A percentile compares a stretch with the other conserved stretches of the same genome.
Evolutionary conservation across 2,329 filamentous ascomycete genomes (phyloP).

Genomic region (Colletotrichum trifolii): DNA sequence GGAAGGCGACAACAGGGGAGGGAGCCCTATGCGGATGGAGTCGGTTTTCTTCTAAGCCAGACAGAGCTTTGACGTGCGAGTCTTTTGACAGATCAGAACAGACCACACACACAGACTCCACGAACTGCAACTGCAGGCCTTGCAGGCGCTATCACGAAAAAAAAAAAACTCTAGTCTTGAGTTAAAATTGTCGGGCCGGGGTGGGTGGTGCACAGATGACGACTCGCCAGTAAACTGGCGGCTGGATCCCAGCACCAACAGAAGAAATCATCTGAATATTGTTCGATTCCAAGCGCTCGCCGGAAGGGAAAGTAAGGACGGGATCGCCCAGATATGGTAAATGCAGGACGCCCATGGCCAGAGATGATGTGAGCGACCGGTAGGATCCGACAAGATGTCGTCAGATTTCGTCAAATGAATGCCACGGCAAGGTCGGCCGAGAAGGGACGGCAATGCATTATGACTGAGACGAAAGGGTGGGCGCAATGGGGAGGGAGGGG

Average conservation of each 20-base stretch:
- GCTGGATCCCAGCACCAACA: not conserved
- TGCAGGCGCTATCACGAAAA: not conserved
- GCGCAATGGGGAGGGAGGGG: constrained; percentile 6
- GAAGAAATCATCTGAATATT: not conserved
- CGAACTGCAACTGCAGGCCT: constrained; percentile 30
- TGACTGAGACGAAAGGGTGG: constrained; percentile 20
- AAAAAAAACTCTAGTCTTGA: not conserved
- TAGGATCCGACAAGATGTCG: constrained; percentile 7
- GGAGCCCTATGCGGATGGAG: not conserved
- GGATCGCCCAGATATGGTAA: constrained; percentile 3
- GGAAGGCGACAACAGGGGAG: constrained; percentile 10
- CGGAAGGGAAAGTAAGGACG: constrained; percentile 5
- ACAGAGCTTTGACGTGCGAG: constrained; percentile 12
- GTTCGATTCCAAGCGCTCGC: constrained; percentile 23
- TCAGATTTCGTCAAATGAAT: constrained; percentile 25
- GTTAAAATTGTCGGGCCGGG: constrained; percentile 4
- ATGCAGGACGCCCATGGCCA: constrained; percentile 2
- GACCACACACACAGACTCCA: constrained; percentile 10
- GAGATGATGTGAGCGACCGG: constrained; percentile 15
- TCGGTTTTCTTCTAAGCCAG: constrained; percentile 8
- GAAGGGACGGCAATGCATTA: constrained; percentile 13
- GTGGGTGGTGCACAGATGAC: not conserved
- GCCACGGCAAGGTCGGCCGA: constrained; percentile 29
- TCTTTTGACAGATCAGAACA: constrained; percentile 19
- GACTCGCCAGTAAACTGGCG: not conserved